Percentiles rank a stretch among this genome's conserved stretches.
These are phyloP conservation scores for Poa annua DNA, from an alignment of 176 grass and related monocot genomes.

Conservation along the genomic window DNA sequence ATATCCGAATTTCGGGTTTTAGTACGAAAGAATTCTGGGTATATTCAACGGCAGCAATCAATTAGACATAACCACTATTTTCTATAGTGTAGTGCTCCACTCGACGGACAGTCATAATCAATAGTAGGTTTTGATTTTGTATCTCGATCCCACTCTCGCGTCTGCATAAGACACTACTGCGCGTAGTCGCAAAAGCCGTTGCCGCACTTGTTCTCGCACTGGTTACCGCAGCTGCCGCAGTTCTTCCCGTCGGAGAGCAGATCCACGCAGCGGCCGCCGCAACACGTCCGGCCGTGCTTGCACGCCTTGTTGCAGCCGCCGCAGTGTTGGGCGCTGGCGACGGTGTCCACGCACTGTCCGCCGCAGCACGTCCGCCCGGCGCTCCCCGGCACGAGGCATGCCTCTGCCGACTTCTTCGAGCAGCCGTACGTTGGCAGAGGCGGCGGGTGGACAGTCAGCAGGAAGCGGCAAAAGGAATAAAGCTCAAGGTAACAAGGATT, in stretches of 20 bases:
- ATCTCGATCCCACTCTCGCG: neutral
- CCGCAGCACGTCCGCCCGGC: neutral
- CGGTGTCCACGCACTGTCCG: neutral
- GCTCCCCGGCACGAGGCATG: neutral
- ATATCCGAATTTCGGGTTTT: neutral
- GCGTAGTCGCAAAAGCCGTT: neutral
- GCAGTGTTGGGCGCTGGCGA: neutral
- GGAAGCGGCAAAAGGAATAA: too few species aligned
- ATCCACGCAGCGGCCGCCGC: neutral
- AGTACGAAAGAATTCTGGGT: neutral
- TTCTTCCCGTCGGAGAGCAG: neutral
- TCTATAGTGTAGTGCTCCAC: neutral
- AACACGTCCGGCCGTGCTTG: neutral
- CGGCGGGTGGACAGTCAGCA: neutral
- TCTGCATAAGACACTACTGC: neutral
- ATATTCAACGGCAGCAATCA: neutral
- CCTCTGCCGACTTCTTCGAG: neutral
- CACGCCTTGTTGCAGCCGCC: slow-evolving; percentile 2
- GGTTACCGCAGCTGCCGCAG: neutral
- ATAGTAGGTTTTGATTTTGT: neutral
- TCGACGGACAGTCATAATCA: too few species aligned
- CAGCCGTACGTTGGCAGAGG: neutral
- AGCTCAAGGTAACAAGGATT: too few species aligned
- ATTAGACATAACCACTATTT: neutral
- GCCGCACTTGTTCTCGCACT: neutral